These are phyloP conservation scores for Cryptosporidium andersoni DNA, from an alignment of 169 alveolate genomes.

Conservation along the genomic window DNA sequence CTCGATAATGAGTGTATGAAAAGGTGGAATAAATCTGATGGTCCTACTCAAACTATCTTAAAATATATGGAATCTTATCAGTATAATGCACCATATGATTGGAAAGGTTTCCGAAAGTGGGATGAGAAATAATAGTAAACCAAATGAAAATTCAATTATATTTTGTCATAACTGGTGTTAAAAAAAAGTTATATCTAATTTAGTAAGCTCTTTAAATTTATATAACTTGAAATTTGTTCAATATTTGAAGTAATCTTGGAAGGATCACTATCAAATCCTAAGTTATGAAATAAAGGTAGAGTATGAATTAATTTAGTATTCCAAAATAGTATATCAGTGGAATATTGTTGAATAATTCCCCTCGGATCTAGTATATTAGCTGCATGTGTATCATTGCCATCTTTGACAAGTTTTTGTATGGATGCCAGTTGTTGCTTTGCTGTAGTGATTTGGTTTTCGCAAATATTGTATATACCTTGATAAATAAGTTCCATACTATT, in stretches of 20 bases:
- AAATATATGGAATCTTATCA: slow-evolving; percentile 78
- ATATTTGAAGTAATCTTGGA: not conserved
- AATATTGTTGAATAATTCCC: slow-evolving; percentile 16
- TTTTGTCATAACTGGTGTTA: no score
- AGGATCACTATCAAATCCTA: not conserved
- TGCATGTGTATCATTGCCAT: slow-evolving; percentile 14
- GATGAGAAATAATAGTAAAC: slow-evolving; percentile 24
- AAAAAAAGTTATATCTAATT: not conserved
- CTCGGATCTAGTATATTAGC: slow-evolving; percentile 55
- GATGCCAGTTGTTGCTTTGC: slow-evolving; percentile 41
- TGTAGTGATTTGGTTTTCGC: slow-evolving; percentile 57
- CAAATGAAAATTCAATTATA: no score
- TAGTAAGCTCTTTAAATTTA: slow-evolving; percentile 13
- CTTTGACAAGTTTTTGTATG: slow-evolving; percentile 34
- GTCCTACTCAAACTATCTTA: slow-evolving; percentile 83
- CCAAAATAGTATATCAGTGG: slow-evolving; percentile 33
- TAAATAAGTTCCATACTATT: slow-evolving; percentile 4
- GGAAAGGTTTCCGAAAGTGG: slow-evolving; percentile 88
- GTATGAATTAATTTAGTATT: not conserved
- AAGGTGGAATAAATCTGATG: slow-evolving; percentile 73
- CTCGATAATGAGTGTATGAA: slow-evolving; percentile 71
- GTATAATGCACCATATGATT: slow-evolving; percentile 82
- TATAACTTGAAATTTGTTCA: slow-evolving; percentile 8
- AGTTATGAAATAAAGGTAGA: slow-evolving; percentile 7
- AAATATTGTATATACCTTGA: slow-evolving; percentile 2